Base-by-base conservation (phyloP, 1,284 basidiomycete species). In the Chalciporus piperatoides region DNA sequence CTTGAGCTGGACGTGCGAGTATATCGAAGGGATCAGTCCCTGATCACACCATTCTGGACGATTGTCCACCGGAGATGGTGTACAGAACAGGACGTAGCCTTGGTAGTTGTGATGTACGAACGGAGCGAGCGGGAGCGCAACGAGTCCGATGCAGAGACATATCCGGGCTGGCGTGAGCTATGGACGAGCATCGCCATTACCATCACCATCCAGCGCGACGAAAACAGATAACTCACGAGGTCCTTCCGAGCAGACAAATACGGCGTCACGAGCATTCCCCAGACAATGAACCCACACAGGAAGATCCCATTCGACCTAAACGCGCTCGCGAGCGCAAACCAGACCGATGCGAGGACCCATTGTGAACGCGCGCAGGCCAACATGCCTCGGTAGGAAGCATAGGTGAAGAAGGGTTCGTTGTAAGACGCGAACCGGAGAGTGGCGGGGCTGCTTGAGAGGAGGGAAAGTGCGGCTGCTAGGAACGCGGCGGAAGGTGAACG, bases 241-340 rank as follows among this genome's bases (percentile, higher is more conserved):
- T 56, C 42, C 27, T 39, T 60, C 10, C 45, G 54, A 8, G 57
- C 53, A 2, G 60, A 49, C 2, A 84, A 56, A 43, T 78, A 67
- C 0, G 84, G 84, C 15, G 72, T 70, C 3, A 82, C 65, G 10
- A 88, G 52, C 39, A 85, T 65, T 0, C 78, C 79, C 87, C 90
- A 94, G 1, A 83, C 57, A 32, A 94, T 69, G 64, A 90, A 93
- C 0, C 88, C 88, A 14, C 74, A 68, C 0, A 91, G 76, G 38
- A 96, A 69, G 19, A 92, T 68, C 1, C 92, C 93, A 53, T 95
- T 97, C 0, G 92, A 86, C 27, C 96, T 80, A 52, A 97, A 88
- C 1, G 65, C 54, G 1, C 80, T 78, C 0, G 92, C 89, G 0
- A 79, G 56, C 0, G 81, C 74, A 60, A 97, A 94, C 41, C 64